phyloP scores from a whole-genome alignment of 208 protist genomes.

The Trypanosoma rangeli region DNA sequence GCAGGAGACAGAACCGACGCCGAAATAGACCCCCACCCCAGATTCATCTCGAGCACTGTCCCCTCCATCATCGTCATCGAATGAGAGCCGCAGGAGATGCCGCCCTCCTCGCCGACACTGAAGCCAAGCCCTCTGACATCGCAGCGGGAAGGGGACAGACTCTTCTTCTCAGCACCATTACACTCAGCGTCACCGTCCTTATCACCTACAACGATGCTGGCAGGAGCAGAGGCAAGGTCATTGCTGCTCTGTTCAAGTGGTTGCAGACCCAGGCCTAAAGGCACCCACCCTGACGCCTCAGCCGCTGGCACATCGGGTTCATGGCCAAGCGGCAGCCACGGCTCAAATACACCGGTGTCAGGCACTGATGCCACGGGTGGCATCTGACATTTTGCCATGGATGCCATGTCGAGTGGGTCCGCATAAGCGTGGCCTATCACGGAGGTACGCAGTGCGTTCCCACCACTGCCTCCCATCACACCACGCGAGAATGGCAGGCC shows the following conservation, averaged over 20 bases:
- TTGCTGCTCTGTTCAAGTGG: not conserved
- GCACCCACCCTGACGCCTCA: not conserved
- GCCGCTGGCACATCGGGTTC: conserved; percentile 29
- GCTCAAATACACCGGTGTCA: conserved; percentile 63
- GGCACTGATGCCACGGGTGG: conserved; percentile 14
- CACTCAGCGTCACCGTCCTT: not conserved
- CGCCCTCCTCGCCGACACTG: not conserved
- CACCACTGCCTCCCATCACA: not conserved
- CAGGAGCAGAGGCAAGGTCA: not conserved
- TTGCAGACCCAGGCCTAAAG: not conserved
- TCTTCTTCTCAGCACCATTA: not conserved
- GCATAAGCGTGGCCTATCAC: not conserved
- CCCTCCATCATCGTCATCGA: conserved; percentile 14
- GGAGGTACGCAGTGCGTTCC: not conserved
- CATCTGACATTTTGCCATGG: not conserved
- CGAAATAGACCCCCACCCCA: not conserved
- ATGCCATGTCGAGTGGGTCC: not conserved
- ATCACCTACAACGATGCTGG: not conserved
- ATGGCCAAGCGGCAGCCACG: conserved; percentile 64
- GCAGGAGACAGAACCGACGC: not conserved
- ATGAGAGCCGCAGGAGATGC: not conserved
- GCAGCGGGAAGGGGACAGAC: not conserved
- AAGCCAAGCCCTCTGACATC: not conserved
- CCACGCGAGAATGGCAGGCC: conserved; percentile 3
- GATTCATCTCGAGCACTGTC: not conserved